Percentiles rank a stretch among this genome's conserved stretches.
These are phyloP conservation scores for Tylopilus sp. DNA, from an alignment of 1,284 basidiomycete species.

Conservation along the genomic window DNA sequence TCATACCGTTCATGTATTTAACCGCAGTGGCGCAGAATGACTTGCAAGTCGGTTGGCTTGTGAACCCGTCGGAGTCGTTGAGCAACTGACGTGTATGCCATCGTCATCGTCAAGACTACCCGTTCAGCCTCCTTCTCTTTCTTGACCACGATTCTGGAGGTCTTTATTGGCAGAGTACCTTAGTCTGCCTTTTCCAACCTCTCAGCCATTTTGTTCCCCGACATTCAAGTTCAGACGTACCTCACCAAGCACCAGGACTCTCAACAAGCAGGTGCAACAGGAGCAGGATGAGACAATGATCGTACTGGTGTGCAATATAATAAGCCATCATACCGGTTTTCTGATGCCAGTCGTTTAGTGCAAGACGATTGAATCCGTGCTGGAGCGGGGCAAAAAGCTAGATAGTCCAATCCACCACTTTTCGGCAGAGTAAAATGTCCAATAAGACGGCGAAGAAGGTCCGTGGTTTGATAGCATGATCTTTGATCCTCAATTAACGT, in stretches of 20 bases:
- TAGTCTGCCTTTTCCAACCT: constrained; percentile 74
- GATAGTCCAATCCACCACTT: constrained; percentile 98
- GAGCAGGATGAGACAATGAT: constrained; percentile 99
- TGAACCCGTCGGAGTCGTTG: constrained; percentile 7
- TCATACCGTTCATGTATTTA: constrained; percentile 95
- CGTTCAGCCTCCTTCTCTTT: constrained; percentile 97
- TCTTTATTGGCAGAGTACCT: constrained; percentile 87
- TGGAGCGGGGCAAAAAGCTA: constrained; percentile 97
- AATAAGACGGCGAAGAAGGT: constrained; percentile 96
- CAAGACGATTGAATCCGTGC: constrained; percentile 98
- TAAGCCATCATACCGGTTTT: background rate
- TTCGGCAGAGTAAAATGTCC: constrained; percentile 92
- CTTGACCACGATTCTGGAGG: constrained; percentile 94
- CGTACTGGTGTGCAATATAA: constrained; percentile 70
- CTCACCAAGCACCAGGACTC: constrained; percentile 98
- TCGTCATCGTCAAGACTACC: constrained; percentile 98
- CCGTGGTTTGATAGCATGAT: constrained; percentile 31
- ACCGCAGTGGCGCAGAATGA: constrained; percentile 80
- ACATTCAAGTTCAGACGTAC: constrained; percentile 74
- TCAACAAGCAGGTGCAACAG: constrained; percentile 97
- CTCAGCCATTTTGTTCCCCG: constrained; percentile 73
- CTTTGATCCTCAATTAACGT: constrained; percentile 15
- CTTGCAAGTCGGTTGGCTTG: constrained; percentile 71
- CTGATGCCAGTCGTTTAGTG: constrained; percentile 67
- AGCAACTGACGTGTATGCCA: constrained; percentile 10